These are phyloP conservation scores for Aspergillus eucalypticola DNA, from an alignment of 2,329 filamentous ascomycete species.

Conservation along the genomic window DNA sequence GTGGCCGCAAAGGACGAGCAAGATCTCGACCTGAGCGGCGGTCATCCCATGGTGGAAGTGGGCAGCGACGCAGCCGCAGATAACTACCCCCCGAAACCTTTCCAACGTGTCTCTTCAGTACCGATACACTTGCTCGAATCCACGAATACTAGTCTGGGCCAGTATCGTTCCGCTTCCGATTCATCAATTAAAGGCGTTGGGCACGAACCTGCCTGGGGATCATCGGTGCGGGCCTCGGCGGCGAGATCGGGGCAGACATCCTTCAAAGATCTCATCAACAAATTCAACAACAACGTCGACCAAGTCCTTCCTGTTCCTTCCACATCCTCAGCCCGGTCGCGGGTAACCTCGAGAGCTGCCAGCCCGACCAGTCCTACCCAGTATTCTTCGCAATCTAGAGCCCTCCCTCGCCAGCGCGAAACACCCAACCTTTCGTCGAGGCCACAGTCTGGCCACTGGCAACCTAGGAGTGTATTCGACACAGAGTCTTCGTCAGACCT, in stretches of 20 bases:
- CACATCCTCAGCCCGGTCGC: constrained; percentile 33
- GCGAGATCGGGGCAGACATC: constrained; percentile 58
- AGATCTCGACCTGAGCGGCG: constrained; percentile 10
- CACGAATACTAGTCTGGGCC: constrained; percentile 25
- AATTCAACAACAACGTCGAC: constrained; percentile 68
- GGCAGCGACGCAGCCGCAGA: constrained; percentile 26
- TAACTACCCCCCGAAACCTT: constrained; percentile 15
- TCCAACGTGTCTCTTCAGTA: constrained; percentile 27
- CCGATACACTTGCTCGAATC: constrained; percentile 28
- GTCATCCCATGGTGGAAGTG: constrained; percentile 23
- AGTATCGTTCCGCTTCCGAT: constrained; percentile 37
- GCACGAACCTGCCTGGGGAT: constrained; percentile 21
- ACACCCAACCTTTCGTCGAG: constrained; percentile 19
- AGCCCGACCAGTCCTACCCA: constrained; percentile 36
- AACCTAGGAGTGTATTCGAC: constrained; percentile 19
- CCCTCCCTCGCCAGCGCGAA: constrained; percentile 28
- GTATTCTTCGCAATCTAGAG: constrained; percentile 30
- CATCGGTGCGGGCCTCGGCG: constrained; percentile 15
- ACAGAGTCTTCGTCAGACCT: constrained; percentile 8
- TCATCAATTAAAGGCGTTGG: constrained; percentile 25
- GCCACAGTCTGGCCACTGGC: constrained; percentile 19
- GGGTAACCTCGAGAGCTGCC: constrained; percentile 36
- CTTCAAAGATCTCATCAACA: constrained; percentile 77
- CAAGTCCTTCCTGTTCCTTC: constrained; percentile 46
- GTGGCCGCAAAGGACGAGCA: constrained; percentile 33